Evolutionary conservation across 1,284 basidiomycete genomes (phyloP), one percentile per base, ranked within the genome.

Genomic region (Wallemia hederae): DNA sequence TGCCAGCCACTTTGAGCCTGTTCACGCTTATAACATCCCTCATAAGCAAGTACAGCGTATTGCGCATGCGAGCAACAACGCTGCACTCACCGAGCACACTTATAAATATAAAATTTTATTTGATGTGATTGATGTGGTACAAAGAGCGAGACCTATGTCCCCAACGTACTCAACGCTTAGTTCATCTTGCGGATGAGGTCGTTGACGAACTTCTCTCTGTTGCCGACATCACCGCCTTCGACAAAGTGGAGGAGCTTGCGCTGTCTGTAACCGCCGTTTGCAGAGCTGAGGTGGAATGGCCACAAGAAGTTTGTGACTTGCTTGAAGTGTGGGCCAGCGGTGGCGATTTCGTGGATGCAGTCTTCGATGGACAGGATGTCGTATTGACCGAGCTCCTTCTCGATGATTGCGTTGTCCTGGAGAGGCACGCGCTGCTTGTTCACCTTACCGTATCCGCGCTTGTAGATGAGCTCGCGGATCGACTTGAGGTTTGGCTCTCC

Each of bases 231-330:
- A 76, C 91, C 90, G 70, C 87, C 87, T 77, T 90, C 80, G 64
- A 92, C 79, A 72, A 67, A 71, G 64, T 68, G 66, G 75, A 83
- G 88, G 82, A 97, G 92, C 78, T 98, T 98, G 72, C 89, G 80
- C 70, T 79, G 80, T 74, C 86, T 83, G 90, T 89, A 98, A 69
- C 94, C 94, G 67, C 94, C 92, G 68, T 80, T 97, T 63, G 94
- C 91, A 82, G 96, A 97, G 67, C 89, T 94, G 64, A 99, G 84
- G 75, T 98, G 97, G 82, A 99, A 97, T 27, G 94, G 90, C 56
- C 56, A 58, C 9, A 58, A 22, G 27, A 33, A 64, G 63, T 69
- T 64, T 71, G 73, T 67, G 61, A 80, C 85, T 77, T 92, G 88
- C 78, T 97, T 97, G 80, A 99, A 98, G 80, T 97, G 89, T 70